Evolutionary conservation across 23 red algal genomes (phyloP).

Genomic region (Agarophyton chilense): DNA sequence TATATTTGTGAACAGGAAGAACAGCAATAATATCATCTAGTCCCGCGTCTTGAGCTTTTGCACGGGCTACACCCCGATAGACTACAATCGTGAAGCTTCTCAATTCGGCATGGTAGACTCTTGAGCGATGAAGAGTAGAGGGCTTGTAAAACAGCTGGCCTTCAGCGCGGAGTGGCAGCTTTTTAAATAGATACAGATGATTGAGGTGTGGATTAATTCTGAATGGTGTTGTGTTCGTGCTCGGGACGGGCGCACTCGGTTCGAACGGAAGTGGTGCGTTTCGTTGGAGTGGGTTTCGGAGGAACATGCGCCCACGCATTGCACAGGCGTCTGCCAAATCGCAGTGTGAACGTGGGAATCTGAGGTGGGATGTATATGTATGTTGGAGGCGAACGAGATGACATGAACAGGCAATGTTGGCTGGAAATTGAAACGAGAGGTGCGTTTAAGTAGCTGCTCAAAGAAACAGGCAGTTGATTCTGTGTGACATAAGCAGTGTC

Average conservation of each 20-base stretch:
- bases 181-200: slow-evolving; percentile 27
- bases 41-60: neutral
- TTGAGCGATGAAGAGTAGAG: slow-evolving; percentile 28
- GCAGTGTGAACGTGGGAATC: neutral
- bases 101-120: slow-evolving; percentile 42
- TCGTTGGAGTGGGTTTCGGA: neutral
- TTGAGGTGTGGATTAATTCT: neutral
- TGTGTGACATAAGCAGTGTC: neutral
- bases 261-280: neutral
- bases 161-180: slow-evolving; percentile 6
- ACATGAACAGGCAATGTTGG: neutral
- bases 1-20: slow-evolving; percentile 26
- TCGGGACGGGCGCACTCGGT: neutral
- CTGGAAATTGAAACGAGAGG: neutral
- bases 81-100: slow-evolving; percentile 34
- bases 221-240: neutral
- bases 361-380: neutral
- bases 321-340: neutral
- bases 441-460: neutral
- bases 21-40: slow-evolving; percentile 36
- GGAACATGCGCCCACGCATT: neutral
- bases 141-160: slow-evolving; percentile 26
- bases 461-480: neutral
- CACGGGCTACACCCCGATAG: slow-evolving; percentile 16
- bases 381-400: neutral